A percentile compares a stretch with the other conserved stretches of the same genome.
Evolutionary conservation across 345 rosid genomes (phyloP).

Genomic region (Isatis tinctoria): DNA sequence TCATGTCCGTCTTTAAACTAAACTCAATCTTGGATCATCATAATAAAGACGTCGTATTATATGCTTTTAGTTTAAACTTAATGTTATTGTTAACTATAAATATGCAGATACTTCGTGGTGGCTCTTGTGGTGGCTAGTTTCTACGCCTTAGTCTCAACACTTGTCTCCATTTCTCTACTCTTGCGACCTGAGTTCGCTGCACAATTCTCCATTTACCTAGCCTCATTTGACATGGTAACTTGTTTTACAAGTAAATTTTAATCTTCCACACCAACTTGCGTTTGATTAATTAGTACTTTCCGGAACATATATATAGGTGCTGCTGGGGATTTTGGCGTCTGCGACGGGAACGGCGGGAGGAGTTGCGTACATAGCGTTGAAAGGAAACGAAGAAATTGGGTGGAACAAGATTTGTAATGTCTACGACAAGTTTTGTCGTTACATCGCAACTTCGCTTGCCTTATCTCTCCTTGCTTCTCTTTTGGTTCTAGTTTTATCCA

Average conservation of each 20-base stretch:
- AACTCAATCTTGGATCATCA: neutral
- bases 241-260: slow-evolving; percentile 10
- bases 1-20: slow-evolving; percentile 44
- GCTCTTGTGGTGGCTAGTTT: slow-evolving; percentile 60
- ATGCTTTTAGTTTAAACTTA: neutral
- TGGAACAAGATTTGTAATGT: slow-evolving; percentile 60
- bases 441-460: slow-evolving; percentile 43
- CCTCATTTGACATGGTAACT: slow-evolving; percentile 52
- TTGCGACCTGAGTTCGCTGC: slow-evolving; percentile 37
- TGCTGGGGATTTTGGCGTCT: slow-evolving; percentile 69
- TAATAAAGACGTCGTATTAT: neutral
- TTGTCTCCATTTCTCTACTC: slow-evolving; percentile 45
- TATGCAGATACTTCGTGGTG: slow-evolving; percentile 58
- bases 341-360: slow-evolving; percentile 76
- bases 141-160: slow-evolving; percentile 48
- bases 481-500: slow-evolving; percentile 52
- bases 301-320: slow-evolving; percentile 36
- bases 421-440: slow-evolving; percentile 60
- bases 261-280: neutral
- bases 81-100: neutral
- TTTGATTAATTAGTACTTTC: neutral
- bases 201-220: slow-evolving; percentile 37
- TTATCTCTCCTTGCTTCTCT: slow-evolving; percentile 51
- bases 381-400: slow-evolving; percentile 48
- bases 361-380: slow-evolving; percentile 62